Evolutionary conservation across 2,329 filamentous ascomycete species (phyloP).

Genomic region (Hypoxylon sp.): DNA sequence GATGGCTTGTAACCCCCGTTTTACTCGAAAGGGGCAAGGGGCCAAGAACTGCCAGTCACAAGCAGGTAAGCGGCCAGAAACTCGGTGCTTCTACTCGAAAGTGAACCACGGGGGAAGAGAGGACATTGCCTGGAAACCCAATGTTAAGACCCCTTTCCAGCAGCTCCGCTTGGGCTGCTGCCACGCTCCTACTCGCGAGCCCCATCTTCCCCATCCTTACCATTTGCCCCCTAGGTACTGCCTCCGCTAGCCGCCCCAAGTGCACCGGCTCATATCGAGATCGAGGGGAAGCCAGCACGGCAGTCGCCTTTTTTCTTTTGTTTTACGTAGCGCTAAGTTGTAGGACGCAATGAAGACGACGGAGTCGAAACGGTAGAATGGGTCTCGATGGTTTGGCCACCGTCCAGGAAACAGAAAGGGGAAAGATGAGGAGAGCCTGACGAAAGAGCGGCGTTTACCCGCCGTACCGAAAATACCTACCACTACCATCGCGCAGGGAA

Average conservation of each 20-base stretch:
- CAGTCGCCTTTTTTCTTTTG: constrained; percentile 45
- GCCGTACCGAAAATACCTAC: constrained; percentile 36
- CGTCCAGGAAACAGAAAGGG: constrained; percentile 34
- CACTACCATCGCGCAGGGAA: constrained; percentile 28
- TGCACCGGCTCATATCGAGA: constrained; percentile 50
- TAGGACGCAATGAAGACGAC: constrained; percentile 38
- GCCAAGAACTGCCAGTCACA: constrained; percentile 41
- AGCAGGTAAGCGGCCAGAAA: constrained; percentile 46
- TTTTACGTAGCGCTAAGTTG: constrained; percentile 38
- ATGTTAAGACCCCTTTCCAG: constrained; percentile 32
- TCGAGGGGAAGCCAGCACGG: constrained; percentile 50
- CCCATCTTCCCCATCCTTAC: constrained; percentile 42
- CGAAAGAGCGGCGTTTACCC: constrained; percentile 45
- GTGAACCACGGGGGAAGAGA: constrained; percentile 32
- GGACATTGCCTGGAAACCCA: constrained; percentile 37
- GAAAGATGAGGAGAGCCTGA: constrained; percentile 25
- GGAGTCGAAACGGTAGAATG: constrained; percentile 49
- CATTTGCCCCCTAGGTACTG: constrained; percentile 35
- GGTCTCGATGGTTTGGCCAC: constrained; percentile 44
- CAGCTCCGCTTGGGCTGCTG: constrained; percentile 44
- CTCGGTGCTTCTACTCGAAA: constrained; percentile 44
- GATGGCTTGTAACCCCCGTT: constrained; percentile 44
- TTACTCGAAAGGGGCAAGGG: constrained; percentile 40
- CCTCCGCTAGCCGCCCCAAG: constrained; percentile 45
- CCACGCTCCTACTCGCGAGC: constrained; percentile 41